A percentile compares a stretch with the other conserved stretches of the same genome.
These are phyloP conservation scores for Cocos nucifera DNA, from an alignment of 176 grass and related monocot genomes.

Conservation along the genomic window DNA sequence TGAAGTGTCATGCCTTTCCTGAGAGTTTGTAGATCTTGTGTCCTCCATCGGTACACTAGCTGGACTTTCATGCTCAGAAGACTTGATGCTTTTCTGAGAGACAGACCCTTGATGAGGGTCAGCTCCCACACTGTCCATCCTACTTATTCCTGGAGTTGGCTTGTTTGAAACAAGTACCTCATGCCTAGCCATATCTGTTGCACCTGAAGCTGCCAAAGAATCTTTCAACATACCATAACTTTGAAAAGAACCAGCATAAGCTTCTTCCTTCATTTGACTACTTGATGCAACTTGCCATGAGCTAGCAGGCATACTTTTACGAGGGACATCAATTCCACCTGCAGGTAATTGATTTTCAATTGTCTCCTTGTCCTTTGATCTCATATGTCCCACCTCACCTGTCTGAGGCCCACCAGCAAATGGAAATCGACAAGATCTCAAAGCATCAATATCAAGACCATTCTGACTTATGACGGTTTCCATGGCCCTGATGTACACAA, in stretches of 20 bases:
- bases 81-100: conserved; percentile 59
- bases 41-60: conserved; percentile 78
- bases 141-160: conserved; percentile 32
- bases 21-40: conserved; percentile 81
- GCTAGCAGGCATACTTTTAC: conserved; percentile 39
- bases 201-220: conserved; percentile 30
- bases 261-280: conserved; percentile 30
- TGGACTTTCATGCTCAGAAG: conserved; percentile 63
- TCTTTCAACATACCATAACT: conserved; percentile 16
- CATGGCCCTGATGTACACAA: conserved; percentile 52
- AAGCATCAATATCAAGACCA: conserved; percentile 78
- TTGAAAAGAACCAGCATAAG: conserved; percentile 20
- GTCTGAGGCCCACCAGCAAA: conserved; percentile 51
- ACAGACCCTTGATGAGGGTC: conserved; percentile 62
- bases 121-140: conserved; percentile 35
- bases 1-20: conserved; percentile 53
- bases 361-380: conserved; percentile 73
- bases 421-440: conserved; percentile 63
- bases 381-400: conserved; percentile 42
- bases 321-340: conserved; percentile 46
- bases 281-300: conserved; percentile 62
- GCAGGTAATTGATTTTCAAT: conserved; percentile 36
- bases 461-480: conserved; percentile 96
- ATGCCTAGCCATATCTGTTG: conserved; percentile 45
- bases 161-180: conserved; percentile 28